Conservation (phyloP, 148 eudicot genomes). For the Silene conica region DNA sequence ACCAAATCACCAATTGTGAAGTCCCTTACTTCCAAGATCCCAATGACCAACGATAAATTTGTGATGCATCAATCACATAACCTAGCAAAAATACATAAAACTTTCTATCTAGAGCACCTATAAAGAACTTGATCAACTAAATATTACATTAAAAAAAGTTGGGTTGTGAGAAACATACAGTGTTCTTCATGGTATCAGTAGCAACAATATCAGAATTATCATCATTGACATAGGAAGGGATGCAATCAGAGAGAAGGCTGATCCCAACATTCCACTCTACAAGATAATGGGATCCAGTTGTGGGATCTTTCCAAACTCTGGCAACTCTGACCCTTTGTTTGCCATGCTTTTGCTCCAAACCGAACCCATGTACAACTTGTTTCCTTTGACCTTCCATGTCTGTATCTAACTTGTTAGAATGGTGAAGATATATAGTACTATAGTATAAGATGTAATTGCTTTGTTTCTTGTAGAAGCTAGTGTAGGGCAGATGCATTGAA, state of each 20-base stretch:
- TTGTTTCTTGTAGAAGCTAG: too few relatives aligned
- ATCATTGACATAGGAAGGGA: constrained; percentile 45
- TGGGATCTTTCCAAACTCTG: constrained; percentile 58
- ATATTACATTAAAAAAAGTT: neutral
- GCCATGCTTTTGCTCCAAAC: constrained; percentile 75
- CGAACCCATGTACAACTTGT: constrained; percentile 31
- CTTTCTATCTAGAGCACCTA: too few relatives aligned
- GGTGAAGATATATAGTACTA: too few relatives aligned
- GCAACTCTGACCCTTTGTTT: constrained; percentile 85
- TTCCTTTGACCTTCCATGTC: constrained; percentile 30
- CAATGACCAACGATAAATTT: too few relatives aligned
- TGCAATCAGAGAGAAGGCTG: constrained; percentile 71
- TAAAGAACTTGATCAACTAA: too few relatives aligned
- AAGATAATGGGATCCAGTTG: constrained; percentile 47
- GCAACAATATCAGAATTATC: constrained; percentile 91
- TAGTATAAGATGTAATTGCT: too few relatives aligned
- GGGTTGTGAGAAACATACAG: constrained; percentile 32
- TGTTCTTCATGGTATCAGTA: constrained; percentile 96
- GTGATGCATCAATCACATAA: too few relatives aligned
- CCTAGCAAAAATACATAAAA: too few relatives aligned
- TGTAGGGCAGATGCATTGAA: too few relatives aligned
- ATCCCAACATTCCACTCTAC: constrained; percentile 80
- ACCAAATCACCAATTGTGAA: too few relatives aligned
- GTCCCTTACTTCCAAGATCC: too few relatives aligned
- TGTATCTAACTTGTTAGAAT: too few relatives aligned